A percentile compares a stretch with the other conserved stretches of the same genome.
These are phyloP conservation scores for Diaporthe ilicicola DNA, from an alignment of 2,329 filamentous ascomycete species.

Conservation along the genomic window DNA sequence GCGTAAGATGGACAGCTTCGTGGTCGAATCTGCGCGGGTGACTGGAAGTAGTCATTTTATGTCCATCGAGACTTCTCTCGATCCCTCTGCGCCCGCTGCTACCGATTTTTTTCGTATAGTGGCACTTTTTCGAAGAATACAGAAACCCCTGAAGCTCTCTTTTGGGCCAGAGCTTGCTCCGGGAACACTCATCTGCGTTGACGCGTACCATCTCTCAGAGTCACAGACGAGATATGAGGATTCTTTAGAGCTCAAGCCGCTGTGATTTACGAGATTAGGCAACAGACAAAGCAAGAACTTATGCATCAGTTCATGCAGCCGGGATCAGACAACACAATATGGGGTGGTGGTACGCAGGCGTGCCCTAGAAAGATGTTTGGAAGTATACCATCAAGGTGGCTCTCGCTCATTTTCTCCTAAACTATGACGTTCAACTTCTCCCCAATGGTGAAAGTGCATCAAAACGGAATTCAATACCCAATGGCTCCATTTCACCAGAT, in stretches of 20 bases:
- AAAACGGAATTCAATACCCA: neutral
- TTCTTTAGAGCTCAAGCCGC: neutral
- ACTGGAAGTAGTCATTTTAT: conserved; percentile 5
- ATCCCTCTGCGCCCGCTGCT: too few relatives aligned
- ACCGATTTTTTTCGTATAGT: neutral
- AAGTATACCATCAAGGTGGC: conserved; percentile 41
- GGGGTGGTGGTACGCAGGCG: conserved; percentile 40
- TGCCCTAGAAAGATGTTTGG: conserved; percentile 47
- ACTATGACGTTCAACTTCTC: neutral
- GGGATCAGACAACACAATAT: neutral
- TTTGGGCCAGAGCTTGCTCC: conserved; percentile 3
- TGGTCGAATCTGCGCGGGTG: neutral
- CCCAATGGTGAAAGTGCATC: neutral
- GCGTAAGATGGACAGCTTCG: conserved; percentile 17
- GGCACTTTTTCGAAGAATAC: neutral
- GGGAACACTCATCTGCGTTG: conserved; percentile 9
- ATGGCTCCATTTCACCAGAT: neutral
- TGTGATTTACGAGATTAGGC: neutral
- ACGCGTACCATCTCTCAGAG: neutral
- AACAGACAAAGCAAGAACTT: neutral
- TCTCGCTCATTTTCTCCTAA: conserved; percentile 8
- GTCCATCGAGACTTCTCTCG: neutral
- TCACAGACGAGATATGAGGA: neutral
- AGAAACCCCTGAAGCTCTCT: neutral
- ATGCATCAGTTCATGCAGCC: conserved; percentile 1